A percentile compares a stretch with the other conserved stretches of the same genome.
These are phyloP conservation scores for Penicillium taxi DNA, from an alignment of 495 filamentous ascomycete genomes.

Conservation along the genomic window DNA sequence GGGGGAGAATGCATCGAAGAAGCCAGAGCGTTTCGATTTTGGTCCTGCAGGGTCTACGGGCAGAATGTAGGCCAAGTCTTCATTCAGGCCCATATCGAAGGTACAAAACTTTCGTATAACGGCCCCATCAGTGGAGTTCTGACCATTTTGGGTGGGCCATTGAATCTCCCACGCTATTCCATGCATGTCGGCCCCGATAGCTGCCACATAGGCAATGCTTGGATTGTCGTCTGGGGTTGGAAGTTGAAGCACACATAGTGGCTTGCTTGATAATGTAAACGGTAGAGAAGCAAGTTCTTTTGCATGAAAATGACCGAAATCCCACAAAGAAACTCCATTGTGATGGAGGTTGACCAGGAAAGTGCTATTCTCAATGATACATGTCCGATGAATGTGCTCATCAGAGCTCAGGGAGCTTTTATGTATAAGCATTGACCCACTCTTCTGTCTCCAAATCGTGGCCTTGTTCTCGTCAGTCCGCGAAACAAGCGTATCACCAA, in stretches of 20 bases:
- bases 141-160: conserved; percentile 22
- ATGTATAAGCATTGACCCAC: conserved; percentile 48
- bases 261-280: conserved; percentile 61
- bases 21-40: conserved; percentile 61
- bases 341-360: conserved; percentile 79
- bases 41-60: conserved; percentile 87
- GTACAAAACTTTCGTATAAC: conserved; percentile 57
- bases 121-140: conserved; percentile 17
- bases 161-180: conserved; percentile 81
- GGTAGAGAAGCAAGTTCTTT: conserved; percentile 47
- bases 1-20: conserved; percentile 78
- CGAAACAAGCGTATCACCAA: conserved; percentile 72
- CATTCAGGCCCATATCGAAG: conserved; percentile 63
- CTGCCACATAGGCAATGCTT: conserved; percentile 58
- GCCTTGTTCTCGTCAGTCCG: conserved; percentile 71
- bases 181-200: conserved; percentile 71
- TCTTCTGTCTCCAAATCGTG: conserved; percentile 71
- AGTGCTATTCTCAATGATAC: conserved; percentile 62
- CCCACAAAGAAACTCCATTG: conserved; percentile 72
- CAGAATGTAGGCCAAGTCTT: conserved; percentile 73
- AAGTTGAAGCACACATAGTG: conserved; percentile 72
- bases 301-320: conserved; percentile 52
- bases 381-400: conserved; percentile 77
- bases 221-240: conserved; percentile 52
- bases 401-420: conserved; percentile 62